phyloP scores from a whole-genome alignment of 441 rosid genomes.

The Aleurites moluccanus region DNA sequence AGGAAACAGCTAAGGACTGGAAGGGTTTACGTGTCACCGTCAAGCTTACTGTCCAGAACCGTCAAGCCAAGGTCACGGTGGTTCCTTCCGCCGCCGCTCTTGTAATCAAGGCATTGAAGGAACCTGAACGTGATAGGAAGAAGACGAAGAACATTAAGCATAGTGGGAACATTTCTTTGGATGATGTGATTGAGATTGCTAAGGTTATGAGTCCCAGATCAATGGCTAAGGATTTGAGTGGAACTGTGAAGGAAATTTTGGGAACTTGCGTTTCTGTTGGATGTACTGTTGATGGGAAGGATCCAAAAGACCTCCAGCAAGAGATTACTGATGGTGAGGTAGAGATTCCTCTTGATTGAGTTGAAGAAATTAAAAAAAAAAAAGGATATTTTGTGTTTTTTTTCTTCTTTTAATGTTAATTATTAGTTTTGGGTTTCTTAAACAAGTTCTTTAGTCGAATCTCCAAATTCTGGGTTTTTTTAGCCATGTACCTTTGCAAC shows the following conservation, averaged over 20 bases:
- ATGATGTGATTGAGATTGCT: slow-evolving; percentile 80
- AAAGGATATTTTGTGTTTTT: background rate
- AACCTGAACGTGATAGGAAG: slow-evolving; percentile 85
- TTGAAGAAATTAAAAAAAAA: background rate
- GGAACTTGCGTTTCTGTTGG: slow-evolving; percentile 89
- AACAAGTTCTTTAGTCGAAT: background rate
- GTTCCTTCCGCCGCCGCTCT: slow-evolving; percentile 84
- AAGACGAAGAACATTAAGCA: slow-evolving; percentile 86
- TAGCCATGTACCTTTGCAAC: background rate
- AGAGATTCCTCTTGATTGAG: slow-evolving; percentile 43
- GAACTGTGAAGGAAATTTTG: slow-evolving; percentile 74
- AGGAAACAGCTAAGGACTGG: slow-evolving; percentile 89
- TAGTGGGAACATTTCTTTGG: slow-evolving; percentile 64
- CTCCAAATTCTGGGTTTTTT: slow-evolving; percentile 5
- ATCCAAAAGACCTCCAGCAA: slow-evolving; percentile 72
- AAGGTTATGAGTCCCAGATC: slow-evolving; percentile 75
- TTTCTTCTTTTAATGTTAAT: background rate
- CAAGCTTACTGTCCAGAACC: slow-evolving; percentile 81
- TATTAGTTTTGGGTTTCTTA: slow-evolving; percentile 6
- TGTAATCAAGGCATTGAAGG: slow-evolving; percentile 78
- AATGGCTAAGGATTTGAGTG: slow-evolving; percentile 75
- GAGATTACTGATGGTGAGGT: slow-evolving; percentile 75
- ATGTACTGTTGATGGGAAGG: slow-evolving; percentile 81
- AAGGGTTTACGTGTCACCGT: slow-evolving; percentile 82
- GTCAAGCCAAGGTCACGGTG: slow-evolving; percentile 80